Percentiles rank a stretch among this genome's conserved stretches.
These are phyloP conservation scores for Gnomoniopsis smithogilvyi DNA, from an alignment of 2,329 filamentous ascomycete species.

Conservation along the genomic window DNA sequence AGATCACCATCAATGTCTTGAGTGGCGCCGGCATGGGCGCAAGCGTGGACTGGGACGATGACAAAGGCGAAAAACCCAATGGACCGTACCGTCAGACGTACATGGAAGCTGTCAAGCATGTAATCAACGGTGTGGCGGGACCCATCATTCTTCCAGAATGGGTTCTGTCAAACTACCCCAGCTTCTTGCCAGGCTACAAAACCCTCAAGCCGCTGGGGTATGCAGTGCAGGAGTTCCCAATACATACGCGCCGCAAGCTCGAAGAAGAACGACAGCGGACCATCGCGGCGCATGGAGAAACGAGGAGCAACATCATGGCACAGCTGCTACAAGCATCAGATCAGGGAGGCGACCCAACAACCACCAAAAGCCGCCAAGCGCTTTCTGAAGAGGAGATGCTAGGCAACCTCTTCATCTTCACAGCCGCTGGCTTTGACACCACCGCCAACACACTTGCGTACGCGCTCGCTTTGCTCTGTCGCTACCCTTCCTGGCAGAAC, in stretches of 20 bases:
- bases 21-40: conserved; percentile 25
- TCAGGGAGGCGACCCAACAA: conserved; percentile 12
- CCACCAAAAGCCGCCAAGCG: conserved; percentile 9
- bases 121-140: not conserved
- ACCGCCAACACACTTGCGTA: conserved; percentile 49
- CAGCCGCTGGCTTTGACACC: conserved; percentile 43
- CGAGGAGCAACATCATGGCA: conserved; percentile 26
- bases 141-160: not conserved
- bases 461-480: conserved; percentile 42
- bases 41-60: conserved; percentile 26
- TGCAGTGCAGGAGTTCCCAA: not conserved
- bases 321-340: conserved; percentile 28
- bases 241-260: not conserved
- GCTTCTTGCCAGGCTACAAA: not conserved
- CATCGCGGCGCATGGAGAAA: not conserved
- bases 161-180: not conserved
- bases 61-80: not conserved
- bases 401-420: conserved; percentile 44
- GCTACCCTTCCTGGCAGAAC: conserved; percentile 45
- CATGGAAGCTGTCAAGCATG: conserved; percentile 24
- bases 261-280: not conserved
- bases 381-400: conserved; percentile 22
- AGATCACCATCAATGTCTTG: conserved; percentile 36
- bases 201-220: conserved; percentile 14
- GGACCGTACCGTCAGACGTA: conserved; percentile 24